Evolutionary conservation across 352 stramenopile genomes (phyloP).

Genomic region (Globisporangium paddicum): DNA sequence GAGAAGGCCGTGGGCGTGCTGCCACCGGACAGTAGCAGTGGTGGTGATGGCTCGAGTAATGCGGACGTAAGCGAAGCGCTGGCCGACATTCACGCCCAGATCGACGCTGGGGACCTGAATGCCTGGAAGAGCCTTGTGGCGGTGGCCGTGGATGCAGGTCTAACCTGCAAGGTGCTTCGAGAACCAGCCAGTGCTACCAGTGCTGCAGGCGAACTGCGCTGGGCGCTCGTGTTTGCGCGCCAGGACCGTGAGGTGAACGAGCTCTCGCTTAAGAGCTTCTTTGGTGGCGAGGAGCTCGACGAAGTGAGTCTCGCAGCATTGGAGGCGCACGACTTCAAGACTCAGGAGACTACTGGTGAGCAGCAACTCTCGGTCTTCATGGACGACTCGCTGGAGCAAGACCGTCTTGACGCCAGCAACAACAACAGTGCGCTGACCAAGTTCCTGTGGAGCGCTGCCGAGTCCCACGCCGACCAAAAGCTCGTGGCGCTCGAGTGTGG

Average conservation of each 20-base stretch:
- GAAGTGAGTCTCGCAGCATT: constrained; percentile 18
- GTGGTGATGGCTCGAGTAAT: not conserved
- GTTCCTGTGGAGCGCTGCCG: not conserved
- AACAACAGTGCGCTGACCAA: not conserved
- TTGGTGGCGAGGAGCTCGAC: constrained; percentile 54
- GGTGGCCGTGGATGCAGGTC: constrained; percentile 10
- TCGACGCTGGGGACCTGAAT: constrained; percentile 6
- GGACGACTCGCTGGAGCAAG: constrained; percentile 45
- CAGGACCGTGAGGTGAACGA: constrained; percentile 64
- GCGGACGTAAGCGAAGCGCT: constrained; percentile 3
- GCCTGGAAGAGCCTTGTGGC: constrained; percentile 31
- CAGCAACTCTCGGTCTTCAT: constrained; percentile 50
- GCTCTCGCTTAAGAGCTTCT: constrained; percentile 64
- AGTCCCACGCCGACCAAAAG: not conserved
- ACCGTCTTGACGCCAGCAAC: not conserved
- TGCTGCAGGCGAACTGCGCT: constrained; percentile 7
- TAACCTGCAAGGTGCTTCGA: constrained; percentile 33
- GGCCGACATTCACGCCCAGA: constrained; percentile 16
- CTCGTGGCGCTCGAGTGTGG: constrained; percentile 25
- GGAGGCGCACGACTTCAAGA: constrained; percentile 18
- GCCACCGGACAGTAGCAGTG: not conserved
- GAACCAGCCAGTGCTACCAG: constrained; percentile 17
- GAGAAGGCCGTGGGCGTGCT: constrained; percentile 69
- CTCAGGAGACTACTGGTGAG: not conserved
- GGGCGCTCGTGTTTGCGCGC: constrained; percentile 55